Percentiles rank a stretch among this genome's conserved stretches.
These are phyloP conservation scores for Westerdykella aurantiaca DNA, from an alignment of 2,329 filamentous ascomycete genomes.

Conservation along the genomic window DNA sequence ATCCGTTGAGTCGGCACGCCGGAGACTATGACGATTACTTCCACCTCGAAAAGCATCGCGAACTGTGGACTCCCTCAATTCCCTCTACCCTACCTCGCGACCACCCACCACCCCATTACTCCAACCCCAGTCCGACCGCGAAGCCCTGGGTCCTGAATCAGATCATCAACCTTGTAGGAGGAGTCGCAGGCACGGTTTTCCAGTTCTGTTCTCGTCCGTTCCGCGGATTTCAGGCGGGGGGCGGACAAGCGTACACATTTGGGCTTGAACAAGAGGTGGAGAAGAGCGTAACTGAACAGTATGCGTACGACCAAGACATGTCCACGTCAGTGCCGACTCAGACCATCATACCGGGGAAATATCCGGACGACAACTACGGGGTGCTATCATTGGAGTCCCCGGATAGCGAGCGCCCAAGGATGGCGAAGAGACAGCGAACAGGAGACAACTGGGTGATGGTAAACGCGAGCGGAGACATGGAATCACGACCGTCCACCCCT, in stretches of 20 bases:
- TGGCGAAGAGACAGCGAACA: slow-evolving; percentile 45
- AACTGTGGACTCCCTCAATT: slow-evolving; percentile 28
- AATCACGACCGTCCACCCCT: slow-evolving; percentile 48
- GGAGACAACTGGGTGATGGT: slow-evolving; percentile 48
- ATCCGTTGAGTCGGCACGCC: slow-evolving; percentile 32
- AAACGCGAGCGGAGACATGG: slow-evolving; percentile 44
- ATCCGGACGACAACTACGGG: slow-evolving; percentile 46
- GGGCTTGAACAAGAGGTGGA: slow-evolving; percentile 29
- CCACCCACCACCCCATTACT: slow-evolving; percentile 2
- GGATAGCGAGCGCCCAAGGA: slow-evolving; percentile 39
- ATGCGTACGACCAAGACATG: neutral
- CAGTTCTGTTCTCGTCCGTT: slow-evolving; percentile 75
- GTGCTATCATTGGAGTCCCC: slow-evolving; percentile 42
- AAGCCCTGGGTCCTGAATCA: slow-evolving; percentile 25
- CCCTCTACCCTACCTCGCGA: slow-evolving; percentile 14
- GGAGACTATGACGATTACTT: slow-evolving; percentile 41
- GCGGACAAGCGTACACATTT: slow-evolving; percentile 65
- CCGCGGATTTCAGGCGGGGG: slow-evolving; percentile 79
- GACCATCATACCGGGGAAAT: slow-evolving; percentile 47
- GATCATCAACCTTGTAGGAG: slow-evolving; percentile 59
- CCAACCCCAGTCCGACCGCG: slow-evolving; percentile 16
- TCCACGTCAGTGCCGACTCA: neutral
- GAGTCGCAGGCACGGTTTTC: slow-evolving; percentile 71
- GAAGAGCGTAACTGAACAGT: slow-evolving; percentile 17
- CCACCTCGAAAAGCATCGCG: slow-evolving; percentile 32